Evolutionary conservation across 2,329 filamentous ascomycete genomes (phyloP).

Genomic region (Rutstroemia sp.): DNA sequence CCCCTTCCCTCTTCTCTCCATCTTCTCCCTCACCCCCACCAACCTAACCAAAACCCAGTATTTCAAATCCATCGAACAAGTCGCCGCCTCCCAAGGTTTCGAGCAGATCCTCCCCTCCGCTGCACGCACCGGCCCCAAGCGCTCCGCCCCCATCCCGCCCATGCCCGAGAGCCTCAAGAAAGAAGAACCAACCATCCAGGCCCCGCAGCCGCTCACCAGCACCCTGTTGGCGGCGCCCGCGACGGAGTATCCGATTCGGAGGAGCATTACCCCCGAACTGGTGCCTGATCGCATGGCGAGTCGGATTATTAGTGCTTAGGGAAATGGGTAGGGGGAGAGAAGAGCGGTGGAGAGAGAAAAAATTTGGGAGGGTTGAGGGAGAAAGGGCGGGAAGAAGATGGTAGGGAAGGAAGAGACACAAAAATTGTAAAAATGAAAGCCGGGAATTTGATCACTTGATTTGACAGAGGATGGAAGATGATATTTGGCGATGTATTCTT

Average conservation of each 20-base stretch:
- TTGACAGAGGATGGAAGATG: no score
- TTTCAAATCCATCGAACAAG: constrained; percentile 64
- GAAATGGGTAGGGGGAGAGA: no score
- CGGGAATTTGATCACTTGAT: no score
- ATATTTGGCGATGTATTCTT: no score
- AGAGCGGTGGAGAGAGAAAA: no score
- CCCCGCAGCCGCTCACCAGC: constrained; percentile 48
- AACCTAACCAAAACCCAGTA: constrained; percentile 37
- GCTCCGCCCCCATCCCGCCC: constrained; percentile 15
- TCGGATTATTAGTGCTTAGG: constrained; percentile 13
- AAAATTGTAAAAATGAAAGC: no score
- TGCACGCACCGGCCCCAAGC: constrained; percentile 43
- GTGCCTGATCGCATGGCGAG: constrained; percentile 41
- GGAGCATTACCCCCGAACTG: constrained; percentile 51
- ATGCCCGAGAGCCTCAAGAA: constrained; percentile 13
- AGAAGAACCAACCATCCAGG: constrained; percentile 37
- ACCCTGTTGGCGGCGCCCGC: constrained; percentile 48
- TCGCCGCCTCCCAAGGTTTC: constrained; percentile 49
- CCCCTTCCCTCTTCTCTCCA: not conserved
- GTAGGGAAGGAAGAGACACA: no score
- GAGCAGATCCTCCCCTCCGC: constrained; percentile 51
- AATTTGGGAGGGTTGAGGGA: no score
- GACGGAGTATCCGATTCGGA: constrained; percentile 43
- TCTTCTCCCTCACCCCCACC: not conserved
- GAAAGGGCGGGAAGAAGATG: no score